Base-by-base conservation (phyloP, 1,139 yeast species). In the Sugiyamaella sp. region DNA sequence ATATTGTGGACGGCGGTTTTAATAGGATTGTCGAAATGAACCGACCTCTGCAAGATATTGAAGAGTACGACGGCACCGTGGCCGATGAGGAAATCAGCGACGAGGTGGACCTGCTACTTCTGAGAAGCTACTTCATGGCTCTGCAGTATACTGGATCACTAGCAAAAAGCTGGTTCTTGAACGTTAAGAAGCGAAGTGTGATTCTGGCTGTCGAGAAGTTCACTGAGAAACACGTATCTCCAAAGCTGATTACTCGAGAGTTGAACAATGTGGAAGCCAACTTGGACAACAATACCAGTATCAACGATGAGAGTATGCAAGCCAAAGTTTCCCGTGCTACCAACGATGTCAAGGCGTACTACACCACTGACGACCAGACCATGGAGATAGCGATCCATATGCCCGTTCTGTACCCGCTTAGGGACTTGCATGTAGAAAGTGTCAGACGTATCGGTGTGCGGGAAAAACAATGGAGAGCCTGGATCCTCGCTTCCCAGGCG, bases 381-480 rank as follows among this genome's bases (percentile, higher is more conserved):
- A 79, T 93, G 79, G 97, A 89, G 65, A 81, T 93, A 75, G 80
- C 84, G 0, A 83, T 91, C 56, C 78, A 76, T 50, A 72, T 90
- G 16, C 97, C 97, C 0, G 66, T 75, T 1, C 78, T 81, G 40
- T 91, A 83, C 61, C 98, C 98, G 2, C 75, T 90, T 50, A 77
- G 81, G 12, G 87, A 82, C 58, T 86, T 90, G 14, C 73, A 74
- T 12, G 91, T 93, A 0, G 84, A 81, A 51, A 97, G 97, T 0
- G 81, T 89, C 1, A 79, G 83, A 53, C 78, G 96, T 59, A 79
- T 90, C 42, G 99, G 99, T 14, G 95, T 91, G 14, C 88, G 86
- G 61, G 98, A 93, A 63, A 84, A 82, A 58, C 93, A 89, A 71
- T 91, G 97, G 96, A 86, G 89, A 62, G 93, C 96, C 0, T 93